These are phyloP conservation scores for Calonectria pauciramosa DNA, from an alignment of 2,329 filamentous ascomycete genomes.

Conservation along the genomic window DNA sequence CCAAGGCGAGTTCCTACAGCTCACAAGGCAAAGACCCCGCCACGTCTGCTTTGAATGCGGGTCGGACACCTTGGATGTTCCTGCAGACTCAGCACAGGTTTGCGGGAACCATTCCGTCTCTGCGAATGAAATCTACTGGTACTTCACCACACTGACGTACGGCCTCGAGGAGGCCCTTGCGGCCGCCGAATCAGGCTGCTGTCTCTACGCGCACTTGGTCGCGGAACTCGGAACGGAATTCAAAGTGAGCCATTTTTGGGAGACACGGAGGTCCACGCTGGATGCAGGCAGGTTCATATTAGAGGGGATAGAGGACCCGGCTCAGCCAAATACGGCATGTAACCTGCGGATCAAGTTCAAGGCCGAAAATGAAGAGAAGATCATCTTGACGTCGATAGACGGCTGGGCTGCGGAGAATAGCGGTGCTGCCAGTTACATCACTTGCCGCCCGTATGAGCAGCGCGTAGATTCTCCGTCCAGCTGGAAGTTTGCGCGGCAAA, in stretches of 20 bases:
- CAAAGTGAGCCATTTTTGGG: too few relatives aligned
- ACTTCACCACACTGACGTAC: neutral
- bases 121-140: too few relatives aligned
- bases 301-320: rapidly evolving
- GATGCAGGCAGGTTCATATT: neutral
- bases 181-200: neutral
- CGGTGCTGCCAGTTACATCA: neutral
- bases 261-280: neutral
- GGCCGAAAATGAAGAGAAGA: too few relatives aligned
- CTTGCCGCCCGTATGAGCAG: constrained; percentile 9
- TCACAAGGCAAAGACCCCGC: neutral
- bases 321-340: neutral
- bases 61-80: neutral
- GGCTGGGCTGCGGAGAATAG: neutral
- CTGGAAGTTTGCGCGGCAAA: neutral
- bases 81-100: neutral
- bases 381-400: neutral
- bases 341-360: neutral
- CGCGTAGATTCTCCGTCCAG: neutral
- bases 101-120: too few relatives aligned
- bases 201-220: neutral
- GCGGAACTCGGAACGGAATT: too few relatives aligned
- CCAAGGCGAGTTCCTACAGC: neutral
- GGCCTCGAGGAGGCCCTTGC: neutral
- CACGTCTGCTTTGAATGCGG: neutral